Percentiles rank a stretch among this genome's conserved stretches.
phyloP scores from a whole-genome alignment of 257 asterid genomes.

The Plectranthus barbatus region DNA sequence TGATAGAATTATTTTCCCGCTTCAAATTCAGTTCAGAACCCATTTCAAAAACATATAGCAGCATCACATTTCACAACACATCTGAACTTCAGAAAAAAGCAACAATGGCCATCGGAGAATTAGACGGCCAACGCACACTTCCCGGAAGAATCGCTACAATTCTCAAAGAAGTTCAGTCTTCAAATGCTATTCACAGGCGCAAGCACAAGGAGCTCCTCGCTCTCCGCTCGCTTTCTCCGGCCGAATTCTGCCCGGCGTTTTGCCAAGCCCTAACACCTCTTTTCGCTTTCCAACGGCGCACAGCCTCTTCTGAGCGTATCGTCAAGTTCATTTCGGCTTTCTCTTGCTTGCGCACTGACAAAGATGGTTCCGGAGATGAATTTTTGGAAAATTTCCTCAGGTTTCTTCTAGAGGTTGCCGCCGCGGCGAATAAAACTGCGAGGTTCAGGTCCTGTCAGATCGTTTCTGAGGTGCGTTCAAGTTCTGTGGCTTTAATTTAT shows the following conservation, averaged over 20 bases:
- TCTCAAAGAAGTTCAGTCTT: conserved; percentile 54
- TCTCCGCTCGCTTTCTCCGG: conserved; percentile 37
- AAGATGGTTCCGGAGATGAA: conserved; percentile 29
- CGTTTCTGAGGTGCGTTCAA: conserved; percentile 63
- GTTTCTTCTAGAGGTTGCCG: conserved; percentile 58
- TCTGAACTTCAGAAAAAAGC: conserved; percentile 15
- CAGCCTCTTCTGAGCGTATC: conserved; percentile 55
- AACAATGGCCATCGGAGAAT: conserved; percentile 25
- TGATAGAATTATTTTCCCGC: conserved; percentile 32
- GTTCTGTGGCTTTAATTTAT: neutral
- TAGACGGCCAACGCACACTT: conserved; percentile 19
- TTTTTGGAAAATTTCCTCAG: conserved; percentile 54
- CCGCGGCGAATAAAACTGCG: conserved; percentile 57
- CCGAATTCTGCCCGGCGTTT: conserved; percentile 44
- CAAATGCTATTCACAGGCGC: conserved; percentile 62
- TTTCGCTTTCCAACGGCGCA: conserved; percentile 61
- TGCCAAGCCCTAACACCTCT: conserved; percentile 48
- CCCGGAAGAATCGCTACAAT: conserved; percentile 36
- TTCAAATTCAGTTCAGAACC: conserved; percentile 7
- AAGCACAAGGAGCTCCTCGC: conserved; percentile 64
- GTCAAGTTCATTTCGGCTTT: conserved; percentile 53
- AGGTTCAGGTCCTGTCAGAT: conserved; percentile 90
- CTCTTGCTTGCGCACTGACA: conserved; percentile 30
- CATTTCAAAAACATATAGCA: conserved; percentile 15
- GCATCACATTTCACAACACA: neutral